Conservation (phyloP, 192 early-diverging fungal species). For the Coemansia sp. region DNA sequence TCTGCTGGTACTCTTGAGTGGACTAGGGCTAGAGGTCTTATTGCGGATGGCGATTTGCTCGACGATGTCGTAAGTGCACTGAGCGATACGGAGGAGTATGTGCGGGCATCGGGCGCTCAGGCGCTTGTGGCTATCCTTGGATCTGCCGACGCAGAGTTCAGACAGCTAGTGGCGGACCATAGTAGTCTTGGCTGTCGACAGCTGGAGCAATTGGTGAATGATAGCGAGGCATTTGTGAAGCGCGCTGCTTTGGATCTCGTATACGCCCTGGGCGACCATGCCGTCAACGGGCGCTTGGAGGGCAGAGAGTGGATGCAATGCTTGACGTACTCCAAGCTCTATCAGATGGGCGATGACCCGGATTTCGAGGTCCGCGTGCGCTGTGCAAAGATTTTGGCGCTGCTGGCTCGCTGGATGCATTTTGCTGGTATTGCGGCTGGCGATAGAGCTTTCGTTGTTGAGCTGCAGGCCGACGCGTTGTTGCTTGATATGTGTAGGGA, state of each 20-base stretch:
- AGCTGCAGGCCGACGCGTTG: slow-evolving; percentile 21
- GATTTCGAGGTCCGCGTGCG: slow-evolving; percentile 55
- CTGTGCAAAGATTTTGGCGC: slow-evolving; percentile 16
- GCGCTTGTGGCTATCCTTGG: slow-evolving; percentile 15
- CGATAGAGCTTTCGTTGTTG: neutral
- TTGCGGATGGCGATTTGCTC: neutral
- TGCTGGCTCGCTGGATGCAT: slow-evolving; percentile 15
- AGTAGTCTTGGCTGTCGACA: neutral
- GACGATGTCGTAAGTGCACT: slow-evolving; percentile 21
- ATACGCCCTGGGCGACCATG: slow-evolving; percentile 4
- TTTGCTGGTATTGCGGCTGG: neutral
- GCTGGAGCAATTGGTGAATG: slow-evolving; percentile 15
- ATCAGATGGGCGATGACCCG: slow-evolving; percentile 25
- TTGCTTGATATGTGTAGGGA: slow-evolving; percentile 46
- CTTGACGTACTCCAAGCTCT: slow-evolving; percentile 15
- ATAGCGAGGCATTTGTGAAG: slow-evolving; percentile 50
- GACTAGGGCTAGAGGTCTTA: neutral
- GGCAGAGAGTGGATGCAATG: slow-evolving; percentile 22
- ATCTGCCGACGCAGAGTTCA: neutral
- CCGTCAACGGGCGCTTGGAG: neutral
- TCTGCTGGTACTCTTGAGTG: neutral
- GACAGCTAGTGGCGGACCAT: neutral
- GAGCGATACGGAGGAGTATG: slow-evolving; percentile 43
- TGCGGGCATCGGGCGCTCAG: slow-evolving; percentile 38
- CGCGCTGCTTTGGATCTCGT: slow-evolving; percentile 38